Conservation (phyloP, 2,329 filamentous ascomycete species). For the Colletotrichum somersetense region DNA sequence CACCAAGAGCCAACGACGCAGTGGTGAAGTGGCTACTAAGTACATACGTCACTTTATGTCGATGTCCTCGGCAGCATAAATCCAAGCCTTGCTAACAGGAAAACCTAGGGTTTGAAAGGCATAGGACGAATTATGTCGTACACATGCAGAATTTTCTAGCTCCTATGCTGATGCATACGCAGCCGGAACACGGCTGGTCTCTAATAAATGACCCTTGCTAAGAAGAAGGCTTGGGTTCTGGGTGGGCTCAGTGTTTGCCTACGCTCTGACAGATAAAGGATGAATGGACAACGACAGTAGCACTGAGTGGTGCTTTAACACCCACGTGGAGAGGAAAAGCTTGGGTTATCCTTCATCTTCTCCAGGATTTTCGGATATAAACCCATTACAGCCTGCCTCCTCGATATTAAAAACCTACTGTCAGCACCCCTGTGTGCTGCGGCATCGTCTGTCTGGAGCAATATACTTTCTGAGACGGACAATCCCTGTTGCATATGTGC, state of each 20-base stretch:
- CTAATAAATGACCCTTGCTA: slow-evolving; percentile 31
- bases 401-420: background rate
- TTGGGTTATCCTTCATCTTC: background rate
- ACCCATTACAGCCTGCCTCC: slow-evolving; percentile 2
- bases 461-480: background rate
- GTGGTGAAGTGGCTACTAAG: background rate
- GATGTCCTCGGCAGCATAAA: slow-evolving; percentile 13
- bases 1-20: slow-evolving; percentile 14
- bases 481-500: slow-evolving; percentile 23
- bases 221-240: slow-evolving; percentile 14
- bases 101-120: background rate
- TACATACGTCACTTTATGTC: background rate
- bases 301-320: background rate
- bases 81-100: background rate
- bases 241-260: slow-evolving; percentile 10
- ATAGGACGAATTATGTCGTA: background rate
- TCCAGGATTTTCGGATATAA: background rate
- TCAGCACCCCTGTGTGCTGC: slow-evolving; percentile 12
- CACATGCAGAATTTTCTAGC: background rate
- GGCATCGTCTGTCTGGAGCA: slow-evolving; percentile 26
- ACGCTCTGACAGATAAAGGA: background rate
- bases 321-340: background rate
- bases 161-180: background rate
- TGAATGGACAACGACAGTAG: background rate
- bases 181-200: slow-evolving; percentile 30